Conservation (phyloP, 306 rosid species). For the Castanospermum australe region DNA sequence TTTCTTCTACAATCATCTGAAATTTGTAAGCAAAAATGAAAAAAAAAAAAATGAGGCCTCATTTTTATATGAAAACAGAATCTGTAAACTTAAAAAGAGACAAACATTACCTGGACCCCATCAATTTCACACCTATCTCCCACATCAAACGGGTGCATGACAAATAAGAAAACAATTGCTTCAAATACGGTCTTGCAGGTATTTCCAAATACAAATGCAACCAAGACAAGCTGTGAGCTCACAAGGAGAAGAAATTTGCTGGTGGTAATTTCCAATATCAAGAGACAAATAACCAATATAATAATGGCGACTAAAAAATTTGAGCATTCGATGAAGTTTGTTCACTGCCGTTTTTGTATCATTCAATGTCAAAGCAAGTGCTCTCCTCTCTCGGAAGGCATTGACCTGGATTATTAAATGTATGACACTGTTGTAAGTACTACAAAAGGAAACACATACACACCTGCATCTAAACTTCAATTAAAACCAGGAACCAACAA, state of each 20-base stretch:
- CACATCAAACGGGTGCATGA: slow-evolving; percentile 74
- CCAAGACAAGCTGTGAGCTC: slow-evolving; percentile 66
- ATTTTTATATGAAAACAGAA: too few relatives aligned
- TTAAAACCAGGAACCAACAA: background rate
- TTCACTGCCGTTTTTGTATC: slow-evolving; percentile 75
- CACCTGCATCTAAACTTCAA: background rate
- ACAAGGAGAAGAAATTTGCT: slow-evolving; percentile 43
- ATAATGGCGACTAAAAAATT: slow-evolving; percentile 38
- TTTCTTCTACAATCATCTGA: slow-evolving; percentile 77
- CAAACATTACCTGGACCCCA: slow-evolving; percentile 46
- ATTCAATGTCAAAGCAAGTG: slow-evolving; percentile 65
- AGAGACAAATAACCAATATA: slow-evolving; percentile 47
- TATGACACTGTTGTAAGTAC: background rate
- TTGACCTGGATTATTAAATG: slow-evolving; percentile 43
- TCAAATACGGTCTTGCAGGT: too few relatives aligned
- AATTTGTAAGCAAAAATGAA: background rate
- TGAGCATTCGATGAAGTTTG: slow-evolving; percentile 52
- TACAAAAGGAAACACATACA: background rate
- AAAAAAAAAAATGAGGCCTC: background rate
- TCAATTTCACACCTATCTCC: slow-evolving; percentile 75
- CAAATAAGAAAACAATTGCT: slow-evolving; percentile 59
- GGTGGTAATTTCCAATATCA: slow-evolving; percentile 53
- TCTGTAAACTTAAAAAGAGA: background rate
- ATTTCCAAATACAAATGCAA: slow-evolving; percentile 67
- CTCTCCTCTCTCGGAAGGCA: slow-evolving; percentile 75